Base-by-base conservation (phyloP, 2,329 filamentous ascomycete genomes). In the Exophiala lecanii-corni region DNA sequence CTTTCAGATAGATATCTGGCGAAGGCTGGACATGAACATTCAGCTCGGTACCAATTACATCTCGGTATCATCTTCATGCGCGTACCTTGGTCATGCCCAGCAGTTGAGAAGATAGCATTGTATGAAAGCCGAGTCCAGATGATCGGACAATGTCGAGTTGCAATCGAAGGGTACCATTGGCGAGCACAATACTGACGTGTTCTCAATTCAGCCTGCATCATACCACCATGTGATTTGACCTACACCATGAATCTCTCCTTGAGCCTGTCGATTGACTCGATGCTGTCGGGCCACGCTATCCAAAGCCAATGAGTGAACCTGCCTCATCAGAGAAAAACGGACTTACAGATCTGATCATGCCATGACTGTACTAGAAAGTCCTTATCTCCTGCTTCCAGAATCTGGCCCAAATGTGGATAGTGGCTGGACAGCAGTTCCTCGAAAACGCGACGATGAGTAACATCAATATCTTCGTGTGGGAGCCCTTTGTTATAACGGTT, bases 121-220 rank as follows among this genome's bases (percentile, higher is more conserved):
- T 70, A 47, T 75, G 56, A 58, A 78, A 78, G 1, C 47, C 51
- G 33, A 78, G 53, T 0, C 66, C 68, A 1, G 73, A 71, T 0
- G 67, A 76, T 19, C 62, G 60, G 1, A 58, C 60, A 2, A 79
- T 62, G 53, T 79, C 72, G 2, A 79, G 66, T 50, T 78, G 75
- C 1, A 78, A 61, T 12, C 75, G 66, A 2, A 70, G 73, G 0
- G 73, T 77, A 0, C 75, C 75, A 43, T 79, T 79, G 4, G 74
- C 75, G 36, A 71, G 66, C 3, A 78, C 74, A 39, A 0, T 52
- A 52, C 2, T 59, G 40, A 1, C 78, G 59, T 0, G 72, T 73
- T 2, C 57, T 46, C 0, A 49, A 32, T 1, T 76, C 71, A 39
- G 74, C 66, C 4, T 54, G 59, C 58, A 74, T 70, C 3, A 55